Base-by-base conservation (phyloP, 73 alveolate species). In the Tetrahymena thermophila region DNA sequence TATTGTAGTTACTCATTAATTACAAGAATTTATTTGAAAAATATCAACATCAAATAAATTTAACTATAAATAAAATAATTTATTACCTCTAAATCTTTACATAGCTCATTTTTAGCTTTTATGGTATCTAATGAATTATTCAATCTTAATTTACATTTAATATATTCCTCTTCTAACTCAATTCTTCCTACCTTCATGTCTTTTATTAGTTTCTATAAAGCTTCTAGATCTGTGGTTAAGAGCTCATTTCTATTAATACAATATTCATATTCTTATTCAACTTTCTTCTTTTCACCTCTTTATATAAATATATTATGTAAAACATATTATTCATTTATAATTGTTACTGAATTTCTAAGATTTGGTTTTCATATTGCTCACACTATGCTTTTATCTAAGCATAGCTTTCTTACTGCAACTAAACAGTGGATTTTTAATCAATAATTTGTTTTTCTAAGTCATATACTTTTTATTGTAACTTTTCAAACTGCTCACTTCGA, bases 141-240 rank as follows among this genome's bases (percentile, higher is more conserved):
- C 37, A 71, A 71, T 71, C 89, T 71, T 71, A 71, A 21, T 21
- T 71, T 71, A 19, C 89, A 71, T 71, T 71, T 71, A 71, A 71
- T 71, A 21, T 71, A 71, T 31, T 93, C 96, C 57, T 95, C 84
- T 35, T 95, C 95, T 28, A 93, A 31, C 10, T 85, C 95, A 25
- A 44, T 38, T 56, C 84, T 95, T n/a, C 96, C 95, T 34, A 57
- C 94, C 16, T 37, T 84, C 43, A 95, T 31, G n/a, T 93, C 95
- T 43, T 93, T n/a, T 34, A 95, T 57, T 56, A 56, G 56, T 28
- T 95, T 95, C 93, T 93, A 31, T 6, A 95, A 43, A 35, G 84
- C 97, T n/a, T 89, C 94, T n/a, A 94, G 44, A 31, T 94, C 96
- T 2, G 40, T 9, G 5, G 25, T 17, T 35, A 94, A 31, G 4